Base-by-base conservation (phyloP, 345 rosid species). In the Salix exigua region DNA sequence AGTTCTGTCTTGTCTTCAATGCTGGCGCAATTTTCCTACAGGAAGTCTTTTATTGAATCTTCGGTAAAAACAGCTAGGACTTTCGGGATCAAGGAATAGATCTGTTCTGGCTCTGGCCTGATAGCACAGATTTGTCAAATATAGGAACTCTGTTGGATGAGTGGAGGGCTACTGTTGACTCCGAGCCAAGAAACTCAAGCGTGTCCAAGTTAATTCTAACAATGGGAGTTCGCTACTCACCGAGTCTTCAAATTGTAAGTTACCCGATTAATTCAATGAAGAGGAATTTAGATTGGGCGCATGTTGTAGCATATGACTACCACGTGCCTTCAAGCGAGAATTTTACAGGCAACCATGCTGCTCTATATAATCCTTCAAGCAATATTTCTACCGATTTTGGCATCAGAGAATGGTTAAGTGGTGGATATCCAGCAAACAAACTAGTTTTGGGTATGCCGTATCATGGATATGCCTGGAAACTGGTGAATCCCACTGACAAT, bases 381-480 rank as follows among this genome's bases (percentile, higher is more conserved):
- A 46, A 60, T 35, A n/a, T 76, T 38, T 66, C 55, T 37, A 79
- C 86, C 6, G 83, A 80, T 77, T 76, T 35, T 38, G 83, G 86
- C 28, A 28, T 83, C 30, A 80, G 4, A 4, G 77, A 71, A 66
- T 83, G 86, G 86, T 28, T 83, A 71, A 48, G 26, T 17, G 72
- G 44, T 51, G 86, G 86, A 31, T 71, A 80, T 26, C 78, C 81
- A 5, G 65, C 72, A 4, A 72, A 40, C 53, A 83, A 78, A 76
- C 70, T 80, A 37, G 82, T 80, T 44, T 65, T 83, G 51, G 81
- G 86, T 6, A 14, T 83, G 66, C 86, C 86, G 40, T 83, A 74
- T 25, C 82, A 81, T 75, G 86, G 86, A 17, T 83, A 77, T 53
- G 72, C 63, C 4, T 83, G 82, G 86, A 72, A 30, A 17, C 64